Conservation (phyloP, 106 monocot species). For the Gastrodia elata region DNA sequence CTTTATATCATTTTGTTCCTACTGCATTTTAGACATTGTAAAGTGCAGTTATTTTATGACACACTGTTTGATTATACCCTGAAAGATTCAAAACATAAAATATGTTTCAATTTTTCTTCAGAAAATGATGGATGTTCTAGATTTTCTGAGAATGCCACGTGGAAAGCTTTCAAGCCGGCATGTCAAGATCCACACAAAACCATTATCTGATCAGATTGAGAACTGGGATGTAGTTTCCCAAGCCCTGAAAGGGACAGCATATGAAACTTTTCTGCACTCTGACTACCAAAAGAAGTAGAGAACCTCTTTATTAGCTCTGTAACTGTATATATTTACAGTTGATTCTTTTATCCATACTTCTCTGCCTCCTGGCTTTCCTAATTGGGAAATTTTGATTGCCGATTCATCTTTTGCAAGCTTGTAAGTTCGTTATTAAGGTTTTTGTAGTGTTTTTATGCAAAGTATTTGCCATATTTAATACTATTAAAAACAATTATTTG, state of each 20-base stretch:
- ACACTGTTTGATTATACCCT: neutral
- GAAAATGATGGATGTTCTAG: constrained; percentile 10
- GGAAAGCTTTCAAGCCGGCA: constrained; percentile 9
- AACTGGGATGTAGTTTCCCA: constrained; percentile 15
- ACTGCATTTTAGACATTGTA: neutral
- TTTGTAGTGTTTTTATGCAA: neutral
- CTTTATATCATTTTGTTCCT: neutral
- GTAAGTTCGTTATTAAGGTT: neutral
- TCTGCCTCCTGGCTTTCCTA: neutral
- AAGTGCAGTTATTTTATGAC: constrained; percentile 9
- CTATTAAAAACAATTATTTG: neutral
- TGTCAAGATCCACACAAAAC: constrained; percentile 18
- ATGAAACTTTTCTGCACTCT: constrained; percentile 10
- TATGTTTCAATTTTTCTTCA: neutral
- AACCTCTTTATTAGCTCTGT: neutral
- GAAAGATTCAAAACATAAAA: neutral
- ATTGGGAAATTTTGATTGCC: neutral
- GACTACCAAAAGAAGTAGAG: constrained; percentile 12
- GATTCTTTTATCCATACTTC: neutral
- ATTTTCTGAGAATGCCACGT: constrained; percentile 11
- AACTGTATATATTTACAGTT: neutral
- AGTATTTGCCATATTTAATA: neutral
- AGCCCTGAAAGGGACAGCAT: constrained; percentile 10
- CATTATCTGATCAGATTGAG: constrained; percentile 8
- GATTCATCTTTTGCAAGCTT: neutral